A percentile compares a stretch with the other conserved stretches of the same genome.
Evolutionary conservation across 1,139 yeast species (phyloP).

Genomic region (Diutina rugosa): DNA sequence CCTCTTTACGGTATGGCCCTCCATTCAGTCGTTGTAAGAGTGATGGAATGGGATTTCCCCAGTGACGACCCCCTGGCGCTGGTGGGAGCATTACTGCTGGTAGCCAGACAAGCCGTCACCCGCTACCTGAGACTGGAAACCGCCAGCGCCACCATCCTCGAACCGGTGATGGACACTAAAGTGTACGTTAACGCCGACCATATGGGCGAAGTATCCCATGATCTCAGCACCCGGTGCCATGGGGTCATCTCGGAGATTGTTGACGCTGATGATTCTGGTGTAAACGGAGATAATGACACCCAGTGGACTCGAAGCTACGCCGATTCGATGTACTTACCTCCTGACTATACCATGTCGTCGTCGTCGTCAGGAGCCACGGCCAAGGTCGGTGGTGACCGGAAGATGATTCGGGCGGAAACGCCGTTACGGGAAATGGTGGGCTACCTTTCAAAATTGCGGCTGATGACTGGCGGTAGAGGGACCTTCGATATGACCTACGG

Average conservation of each 20-base stretch:
- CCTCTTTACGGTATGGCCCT: slow-evolving; percentile 50
- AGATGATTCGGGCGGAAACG: slow-evolving; percentile 59
- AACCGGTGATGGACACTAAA: slow-evolving; percentile 78
- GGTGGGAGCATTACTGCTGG: slow-evolving; percentile 15
- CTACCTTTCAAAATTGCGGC: slow-evolving; percentile 62
- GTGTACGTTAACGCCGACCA: slow-evolving; percentile 59
- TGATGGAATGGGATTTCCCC: slow-evolving; percentile 42
- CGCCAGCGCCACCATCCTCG: slow-evolving; percentile 43
- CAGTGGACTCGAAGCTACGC: slow-evolving; percentile 39
- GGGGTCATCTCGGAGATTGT: slow-evolving; percentile 58
- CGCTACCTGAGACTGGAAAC: slow-evolving; percentile 11
- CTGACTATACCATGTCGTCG: slow-evolving; percentile 35
- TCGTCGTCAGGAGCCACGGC: not conserved
- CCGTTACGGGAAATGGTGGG: slow-evolving; percentile 90
- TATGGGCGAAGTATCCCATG: slow-evolving; percentile 77
- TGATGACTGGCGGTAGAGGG: slow-evolving; percentile 85
- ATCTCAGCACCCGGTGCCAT: slow-evolving; percentile 50
- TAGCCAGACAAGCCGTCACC: slow-evolving; percentile 17
- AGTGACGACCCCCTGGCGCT: slow-evolving; percentile 25
- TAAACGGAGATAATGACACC: slow-evolving; percentile 23
- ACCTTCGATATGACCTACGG: slow-evolving; percentile 66
- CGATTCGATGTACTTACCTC: slow-evolving; percentile 42
- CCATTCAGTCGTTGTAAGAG: slow-evolving; percentile 44
- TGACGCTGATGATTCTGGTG: slow-evolving; percentile 42
- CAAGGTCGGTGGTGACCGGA: slow-evolving; percentile 14